These are phyloP conservation scores for Cymbidium sinense DNA, from an alignment of 106 monocot genomes.

Conservation along the genomic window DNA sequence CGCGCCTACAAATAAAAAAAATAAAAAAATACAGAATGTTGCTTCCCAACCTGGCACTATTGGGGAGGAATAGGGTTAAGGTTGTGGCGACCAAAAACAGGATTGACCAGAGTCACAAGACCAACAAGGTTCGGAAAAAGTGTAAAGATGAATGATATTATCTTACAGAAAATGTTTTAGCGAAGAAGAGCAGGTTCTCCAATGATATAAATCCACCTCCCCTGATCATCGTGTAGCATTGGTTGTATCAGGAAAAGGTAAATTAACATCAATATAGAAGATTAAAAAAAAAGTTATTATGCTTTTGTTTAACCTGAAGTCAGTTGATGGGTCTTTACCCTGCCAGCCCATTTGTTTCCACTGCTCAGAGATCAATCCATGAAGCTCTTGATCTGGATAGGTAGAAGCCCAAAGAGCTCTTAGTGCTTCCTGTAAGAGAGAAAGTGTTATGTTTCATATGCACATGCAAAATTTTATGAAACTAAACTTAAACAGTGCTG, in stretches of 20 bases:
- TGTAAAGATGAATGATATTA: neutral
- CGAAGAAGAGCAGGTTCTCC: constrained; percentile 90
- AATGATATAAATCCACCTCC: constrained; percentile 86
- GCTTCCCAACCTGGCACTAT: neutral
- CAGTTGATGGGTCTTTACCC: constrained; percentile 88
- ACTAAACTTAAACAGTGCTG: neutral
- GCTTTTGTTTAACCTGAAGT: constrained; percentile 54
- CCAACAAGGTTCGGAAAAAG: neutral
- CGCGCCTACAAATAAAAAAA: neutral
- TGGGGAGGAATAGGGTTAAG: neutral
- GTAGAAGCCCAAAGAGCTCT: constrained; percentile 81
- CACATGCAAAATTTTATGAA: neutral
- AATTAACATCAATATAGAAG: neutral
- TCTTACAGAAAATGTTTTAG: constrained; percentile 79
- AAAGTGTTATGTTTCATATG: neutral
- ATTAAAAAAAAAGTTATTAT: neutral
- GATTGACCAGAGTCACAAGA: neutral
- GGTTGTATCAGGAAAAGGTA: neutral
- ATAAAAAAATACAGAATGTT: neutral
- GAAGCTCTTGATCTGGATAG: constrained; percentile 70
- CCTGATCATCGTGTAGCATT: constrained; percentile 24
- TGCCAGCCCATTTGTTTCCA: constrained; percentile 99
- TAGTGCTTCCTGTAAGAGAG: constrained; percentile 55
- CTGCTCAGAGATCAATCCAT: constrained; percentile 75
- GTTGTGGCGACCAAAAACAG: neutral